Conservation (phyloP, 768 basidiomycete species). For the Tephrocybe sp. region DNA sequence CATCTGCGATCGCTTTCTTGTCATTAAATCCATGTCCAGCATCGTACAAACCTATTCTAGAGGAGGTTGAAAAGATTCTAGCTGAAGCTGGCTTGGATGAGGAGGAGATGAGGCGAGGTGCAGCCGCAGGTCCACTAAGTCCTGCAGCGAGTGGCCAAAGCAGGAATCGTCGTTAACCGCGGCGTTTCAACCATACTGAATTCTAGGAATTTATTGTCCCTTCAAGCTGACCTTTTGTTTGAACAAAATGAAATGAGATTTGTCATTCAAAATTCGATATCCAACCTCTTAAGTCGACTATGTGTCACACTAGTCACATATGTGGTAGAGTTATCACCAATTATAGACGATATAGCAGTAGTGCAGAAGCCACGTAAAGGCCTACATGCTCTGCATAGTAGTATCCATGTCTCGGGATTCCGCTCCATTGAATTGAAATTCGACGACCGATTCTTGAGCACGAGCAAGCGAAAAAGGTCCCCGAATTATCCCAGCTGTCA, state of each 20-base stretch:
- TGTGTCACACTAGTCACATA: too few relatives aligned
- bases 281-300: too few relatives aligned
- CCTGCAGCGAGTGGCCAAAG: constrained; percentile 42
- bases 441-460: background rate
- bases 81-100: constrained; percentile 84
- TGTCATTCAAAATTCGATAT: too few relatives aligned
- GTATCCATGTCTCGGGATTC: background rate
- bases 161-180: constrained; percentile 38
- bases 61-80: constrained; percentile 81
- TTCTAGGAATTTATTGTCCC: too few relatives aligned
- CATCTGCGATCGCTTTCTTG: background rate
- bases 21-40: constrained; percentile 31
- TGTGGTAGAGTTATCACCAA: too few relatives aligned
- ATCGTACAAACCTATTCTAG: constrained; percentile 78
- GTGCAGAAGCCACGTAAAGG: too few relatives aligned
- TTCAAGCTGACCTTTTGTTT: too few relatives aligned
- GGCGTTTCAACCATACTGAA: background rate
- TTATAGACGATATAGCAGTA: too few relatives aligned
- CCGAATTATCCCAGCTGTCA: background rate
- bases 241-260: too few relatives aligned
- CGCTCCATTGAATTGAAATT: background rate
- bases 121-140: constrained; percentile 33
- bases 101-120: constrained; percentile 68
- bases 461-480: background rate
- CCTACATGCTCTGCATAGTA: too few relatives aligned